Conservation (phyloP, 345 rosid species). For the Clausena lansium region DNA sequence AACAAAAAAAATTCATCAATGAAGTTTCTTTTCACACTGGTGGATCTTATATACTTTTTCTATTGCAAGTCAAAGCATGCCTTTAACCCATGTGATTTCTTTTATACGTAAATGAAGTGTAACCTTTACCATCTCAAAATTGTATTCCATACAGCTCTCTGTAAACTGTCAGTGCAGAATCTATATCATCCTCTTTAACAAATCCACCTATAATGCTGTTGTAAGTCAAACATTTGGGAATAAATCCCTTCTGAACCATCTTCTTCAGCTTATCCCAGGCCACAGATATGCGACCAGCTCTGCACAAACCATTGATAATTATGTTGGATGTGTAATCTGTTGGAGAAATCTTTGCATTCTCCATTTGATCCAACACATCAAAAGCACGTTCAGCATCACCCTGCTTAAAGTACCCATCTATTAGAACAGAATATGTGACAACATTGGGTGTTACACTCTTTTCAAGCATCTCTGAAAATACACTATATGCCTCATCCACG, state of each 20-base stretch:
- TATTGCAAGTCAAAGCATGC: neutral
- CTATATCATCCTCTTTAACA: constrained; percentile 50
- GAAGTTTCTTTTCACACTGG: neutral
- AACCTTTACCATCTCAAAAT: neutral
- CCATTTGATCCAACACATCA: constrained; percentile 53
- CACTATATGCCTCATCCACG: constrained; percentile 44
- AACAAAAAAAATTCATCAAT: neutral
- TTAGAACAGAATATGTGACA: constrained; percentile 56
- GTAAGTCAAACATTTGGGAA: constrained; percentile 53
- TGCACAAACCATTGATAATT: constrained; percentile 61
- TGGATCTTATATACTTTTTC: constrained; percentile 1
- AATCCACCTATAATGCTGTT: constrained; percentile 66
- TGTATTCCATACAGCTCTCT: constrained; percentile 44
- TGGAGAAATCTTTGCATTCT: constrained; percentile 39
- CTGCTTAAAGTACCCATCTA: constrained; percentile 62
- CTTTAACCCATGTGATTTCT: neutral
- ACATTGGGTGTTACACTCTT: constrained; percentile 56
- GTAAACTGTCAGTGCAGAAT: constrained; percentile 47
- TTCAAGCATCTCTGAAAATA: constrained; percentile 47
- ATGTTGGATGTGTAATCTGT: constrained; percentile 54
- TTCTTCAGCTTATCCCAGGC: constrained; percentile 50
- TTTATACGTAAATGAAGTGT: neutral
- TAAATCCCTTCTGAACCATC: constrained; percentile 41
- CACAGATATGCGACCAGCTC: constrained; percentile 51
- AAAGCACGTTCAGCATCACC: constrained; percentile 45